A percentile compares a stretch with the other conserved stretches of the same genome.
Conservation (phyloP, 2,329 filamentous ascomycete genomes). For the Sporothrix curviconia region DNA sequence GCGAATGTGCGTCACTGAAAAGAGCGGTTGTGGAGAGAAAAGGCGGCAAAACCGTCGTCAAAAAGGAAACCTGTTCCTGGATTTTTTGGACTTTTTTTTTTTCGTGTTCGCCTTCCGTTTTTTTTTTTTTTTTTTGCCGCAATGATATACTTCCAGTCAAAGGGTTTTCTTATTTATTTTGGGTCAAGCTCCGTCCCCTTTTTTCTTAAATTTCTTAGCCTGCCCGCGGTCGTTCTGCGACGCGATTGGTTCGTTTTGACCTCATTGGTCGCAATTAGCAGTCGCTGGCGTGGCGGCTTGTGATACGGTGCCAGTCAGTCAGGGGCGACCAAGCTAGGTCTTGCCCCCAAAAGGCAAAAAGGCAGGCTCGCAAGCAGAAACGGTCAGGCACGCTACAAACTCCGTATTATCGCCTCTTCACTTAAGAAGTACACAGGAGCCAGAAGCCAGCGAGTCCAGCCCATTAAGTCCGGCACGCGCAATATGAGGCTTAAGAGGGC, state of each 20-base stretch:
- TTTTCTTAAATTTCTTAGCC: neutral
- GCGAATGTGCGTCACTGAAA: neutral
- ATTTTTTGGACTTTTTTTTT: neutral
- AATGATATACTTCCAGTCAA: too few relatives aligned
- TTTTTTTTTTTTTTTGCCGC: conserved; percentile 12
- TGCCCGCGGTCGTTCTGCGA: neutral
- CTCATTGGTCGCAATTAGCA: neutral
- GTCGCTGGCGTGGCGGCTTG: neutral
- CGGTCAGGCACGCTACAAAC: neutral
- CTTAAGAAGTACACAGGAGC: too few relatives aligned
- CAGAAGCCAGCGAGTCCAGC: too few relatives aligned
- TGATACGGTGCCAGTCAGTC: neutral
- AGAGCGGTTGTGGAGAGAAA: neutral
- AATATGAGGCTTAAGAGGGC: too few relatives aligned
- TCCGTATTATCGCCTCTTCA: conserved; percentile 3
- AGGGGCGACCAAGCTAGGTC: too few relatives aligned
- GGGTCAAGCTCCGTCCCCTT: conserved; percentile 1
- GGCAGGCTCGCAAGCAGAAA: neutral
- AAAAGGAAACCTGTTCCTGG: neutral
- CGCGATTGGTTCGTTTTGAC: conserved; percentile 2
- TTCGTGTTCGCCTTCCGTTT: too few relatives aligned
- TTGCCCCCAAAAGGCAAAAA: neutral
- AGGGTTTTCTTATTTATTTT: neutral
- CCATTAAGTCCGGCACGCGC: too few relatives aligned
- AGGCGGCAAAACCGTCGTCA: conserved; percentile 6